These are phyloP conservation scores for Ogataea ramenticola DNA, from an alignment of 805 yeast genomes.

Conservation along the genomic window DNA sequence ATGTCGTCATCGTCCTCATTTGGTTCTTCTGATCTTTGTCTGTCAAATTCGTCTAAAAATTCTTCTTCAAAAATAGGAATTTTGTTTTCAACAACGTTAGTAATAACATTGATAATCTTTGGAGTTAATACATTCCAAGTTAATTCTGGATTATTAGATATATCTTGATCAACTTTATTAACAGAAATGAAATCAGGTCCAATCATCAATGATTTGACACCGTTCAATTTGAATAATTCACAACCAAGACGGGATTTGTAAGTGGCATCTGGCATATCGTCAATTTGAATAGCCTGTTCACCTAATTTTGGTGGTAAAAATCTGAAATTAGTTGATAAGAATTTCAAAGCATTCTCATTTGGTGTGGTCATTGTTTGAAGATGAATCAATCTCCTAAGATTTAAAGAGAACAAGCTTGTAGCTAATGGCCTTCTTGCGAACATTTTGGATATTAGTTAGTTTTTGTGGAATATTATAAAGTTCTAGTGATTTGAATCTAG, in stretches of 20 bases:
- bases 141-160: slow-evolving; percentile 27
- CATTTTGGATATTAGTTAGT: background rate
- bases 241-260: slow-evolving; percentile 59
- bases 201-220: slow-evolving; percentile 65
- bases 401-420: background rate
- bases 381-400: background rate
- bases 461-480: background rate
- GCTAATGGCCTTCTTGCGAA: background rate
- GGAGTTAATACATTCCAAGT: slow-evolving; percentile 23
- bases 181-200: slow-evolving; percentile 71
- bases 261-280: slow-evolving; percentile 44
- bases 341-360: slow-evolving; percentile 68
- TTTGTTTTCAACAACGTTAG: slow-evolving; percentile 18
- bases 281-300: slow-evolving; percentile 41
- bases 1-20: slow-evolving; percentile 61
- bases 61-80: slow-evolving; percentile 18
- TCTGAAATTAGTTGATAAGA: slow-evolving; percentile 40
- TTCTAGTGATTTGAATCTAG: background rate
- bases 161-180: slow-evolving; percentile 38
- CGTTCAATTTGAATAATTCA: slow-evolving; percentile 50
- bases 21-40: slow-evolving; percentile 19
- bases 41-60: slow-evolving; percentile 15
- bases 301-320: slow-evolving; percentile 35
- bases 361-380: slow-evolving; percentile 55
- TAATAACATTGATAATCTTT: slow-evolving; percentile 17